Percentiles rank a stretch among this genome's conserved stretches.
phyloP scores from a whole-genome alignment of 73 alveolate genomes.

The Symbiodinium natans region DNA sequence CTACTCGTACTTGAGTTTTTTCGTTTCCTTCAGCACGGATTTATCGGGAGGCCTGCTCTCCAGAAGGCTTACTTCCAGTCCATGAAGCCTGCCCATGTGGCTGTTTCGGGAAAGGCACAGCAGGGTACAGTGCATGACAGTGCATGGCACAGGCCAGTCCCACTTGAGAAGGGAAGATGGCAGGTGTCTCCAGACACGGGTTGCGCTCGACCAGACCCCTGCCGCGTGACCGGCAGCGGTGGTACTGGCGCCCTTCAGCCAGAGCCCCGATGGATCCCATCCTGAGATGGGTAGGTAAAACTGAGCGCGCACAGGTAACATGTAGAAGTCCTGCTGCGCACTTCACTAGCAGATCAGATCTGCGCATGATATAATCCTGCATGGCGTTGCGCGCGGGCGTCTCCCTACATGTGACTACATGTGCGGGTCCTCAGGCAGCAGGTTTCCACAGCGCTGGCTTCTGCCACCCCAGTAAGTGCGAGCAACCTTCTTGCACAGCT shows the following conservation, averaged over 20 bases:
- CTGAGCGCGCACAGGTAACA: too few relatives aligned
- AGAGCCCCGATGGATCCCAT: not conserved
- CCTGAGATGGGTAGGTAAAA: too few relatives aligned
- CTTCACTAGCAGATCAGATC: too few relatives aligned
- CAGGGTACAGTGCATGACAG: not conserved
- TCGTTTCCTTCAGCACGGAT: not conserved
- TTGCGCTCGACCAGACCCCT: conserved; percentile 56
- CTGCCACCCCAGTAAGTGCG: conserved; percentile 5
- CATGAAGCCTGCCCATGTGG: conserved; percentile 33
- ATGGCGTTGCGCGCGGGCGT: too few relatives aligned
- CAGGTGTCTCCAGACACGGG: conserved; percentile 55
- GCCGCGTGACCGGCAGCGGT: conserved; percentile 24
- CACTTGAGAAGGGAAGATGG: not conserved
- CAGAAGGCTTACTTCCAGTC: conserved; percentile 72
- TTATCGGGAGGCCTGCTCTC: conserved; percentile 20
- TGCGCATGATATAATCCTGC: too few relatives aligned
- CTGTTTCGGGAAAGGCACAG: not conserved
- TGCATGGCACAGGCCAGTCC: not conserved
- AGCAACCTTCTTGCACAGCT: conserved; percentile 43
- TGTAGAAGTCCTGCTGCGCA: too few relatives aligned
- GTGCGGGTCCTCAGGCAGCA: not conserved
- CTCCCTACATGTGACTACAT: too few relatives aligned
- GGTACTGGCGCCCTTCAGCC: conserved; percentile 27
- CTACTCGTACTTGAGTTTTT: not conserved
- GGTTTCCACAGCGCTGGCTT: not conserved